Percentiles rank a stretch among this genome's conserved stretches.
These are phyloP conservation scores for Thelonectria blattea DNA, from an alignment of 2,329 filamentous ascomycete genomes.

Conservation along the genomic window DNA sequence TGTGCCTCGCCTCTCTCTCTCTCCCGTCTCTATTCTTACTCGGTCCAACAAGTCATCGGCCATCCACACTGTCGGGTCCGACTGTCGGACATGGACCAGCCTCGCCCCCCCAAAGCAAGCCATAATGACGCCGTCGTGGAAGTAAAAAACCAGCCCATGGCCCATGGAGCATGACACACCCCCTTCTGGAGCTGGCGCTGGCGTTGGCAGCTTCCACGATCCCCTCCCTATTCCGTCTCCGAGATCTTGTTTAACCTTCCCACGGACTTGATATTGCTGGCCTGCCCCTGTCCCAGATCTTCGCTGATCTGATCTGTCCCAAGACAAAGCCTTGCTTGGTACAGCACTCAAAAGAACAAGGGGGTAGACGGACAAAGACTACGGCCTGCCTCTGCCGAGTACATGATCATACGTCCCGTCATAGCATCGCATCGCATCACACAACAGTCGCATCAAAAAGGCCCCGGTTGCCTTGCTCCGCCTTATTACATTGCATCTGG, in stretches of 20 bases:
- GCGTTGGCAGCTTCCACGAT: constrained; percentile 18
- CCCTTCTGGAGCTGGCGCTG: not conserved
- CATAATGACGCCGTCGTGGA: constrained; percentile 20
- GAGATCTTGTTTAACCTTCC: constrained; percentile 16
- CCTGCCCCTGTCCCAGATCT: not conserved
- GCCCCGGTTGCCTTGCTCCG: constrained; percentile 19
- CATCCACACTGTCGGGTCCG: constrained; percentile 22
- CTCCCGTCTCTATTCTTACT: not conserved
- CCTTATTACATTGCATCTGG: constrained; percentile 19
- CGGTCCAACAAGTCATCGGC: not conserved
- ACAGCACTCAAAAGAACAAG: not conserved
- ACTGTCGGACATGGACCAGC: constrained; percentile 7
- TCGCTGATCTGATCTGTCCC: not conserved
- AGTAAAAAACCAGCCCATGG: constrained; percentile 21
- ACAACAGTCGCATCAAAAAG: constrained; percentile 10
- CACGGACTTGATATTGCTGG: constrained; percentile 3
- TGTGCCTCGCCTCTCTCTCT: not conserved
- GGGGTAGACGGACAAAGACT: too few species aligned
- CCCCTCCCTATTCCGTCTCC: constrained; percentile 14
- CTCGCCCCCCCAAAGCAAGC: constrained; percentile 16
- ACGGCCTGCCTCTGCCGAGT: not conserved
- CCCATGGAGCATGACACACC: constrained; percentile 10
- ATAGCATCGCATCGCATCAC: constrained; percentile 31
- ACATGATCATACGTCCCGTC: constrained; percentile 26
- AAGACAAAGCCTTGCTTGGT: not conserved